Percentiles rank a stretch among this genome's conserved stretches.
Conservation (phyloP, 1,284 basidiomycete species). For the Bjerkandera adusta region DNA sequence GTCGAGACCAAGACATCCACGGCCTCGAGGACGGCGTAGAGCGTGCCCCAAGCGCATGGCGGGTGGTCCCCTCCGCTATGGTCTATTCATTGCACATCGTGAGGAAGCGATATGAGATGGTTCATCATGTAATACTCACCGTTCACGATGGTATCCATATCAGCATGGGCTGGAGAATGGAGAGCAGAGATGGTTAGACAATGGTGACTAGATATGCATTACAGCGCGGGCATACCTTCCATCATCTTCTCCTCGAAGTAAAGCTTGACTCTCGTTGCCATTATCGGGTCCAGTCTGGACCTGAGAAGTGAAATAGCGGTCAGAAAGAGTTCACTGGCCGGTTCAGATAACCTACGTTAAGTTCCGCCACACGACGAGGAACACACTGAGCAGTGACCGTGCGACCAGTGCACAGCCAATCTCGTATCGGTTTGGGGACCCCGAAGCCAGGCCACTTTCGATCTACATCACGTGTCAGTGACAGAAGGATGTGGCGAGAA, state of each 20-base stretch:
- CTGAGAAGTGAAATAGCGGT: background rate
- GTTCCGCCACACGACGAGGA: slow-evolving; percentile 3
- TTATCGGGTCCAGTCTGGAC: background rate
- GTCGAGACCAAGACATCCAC: slow-evolving; percentile 2
- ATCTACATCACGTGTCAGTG: slow-evolving; percentile 1
- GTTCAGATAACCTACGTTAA: slow-evolving; percentile 5
- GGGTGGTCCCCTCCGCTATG: background rate
- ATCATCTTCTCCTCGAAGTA: slow-evolving; percentile 1
- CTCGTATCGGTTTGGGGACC: background rate
- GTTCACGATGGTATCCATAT: background rate
- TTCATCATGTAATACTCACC: background rate
- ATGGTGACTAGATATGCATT: background rate
- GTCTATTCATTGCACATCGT: background rate
- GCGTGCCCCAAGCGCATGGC: slow-evolving; percentile 6
- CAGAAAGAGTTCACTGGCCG: background rate
- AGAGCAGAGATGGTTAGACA: background rate
- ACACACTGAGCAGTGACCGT: slow-evolving; percentile 2
- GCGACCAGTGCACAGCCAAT: background rate
- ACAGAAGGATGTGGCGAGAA: background rate
- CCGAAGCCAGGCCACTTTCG: slow-evolving; percentile 4
- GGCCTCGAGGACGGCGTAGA: slow-evolving; percentile 9
- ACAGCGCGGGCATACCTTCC: background rate
- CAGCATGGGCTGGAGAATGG: slow-evolving; percentile 1
- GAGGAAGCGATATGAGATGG: background rate
- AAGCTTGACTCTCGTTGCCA: slow-evolving; percentile 3